Evolutionary conservation across 2,329 filamentous ascomycete genomes (phyloP).

Genomic region (Ceratocystis eucalypticola): DNA sequence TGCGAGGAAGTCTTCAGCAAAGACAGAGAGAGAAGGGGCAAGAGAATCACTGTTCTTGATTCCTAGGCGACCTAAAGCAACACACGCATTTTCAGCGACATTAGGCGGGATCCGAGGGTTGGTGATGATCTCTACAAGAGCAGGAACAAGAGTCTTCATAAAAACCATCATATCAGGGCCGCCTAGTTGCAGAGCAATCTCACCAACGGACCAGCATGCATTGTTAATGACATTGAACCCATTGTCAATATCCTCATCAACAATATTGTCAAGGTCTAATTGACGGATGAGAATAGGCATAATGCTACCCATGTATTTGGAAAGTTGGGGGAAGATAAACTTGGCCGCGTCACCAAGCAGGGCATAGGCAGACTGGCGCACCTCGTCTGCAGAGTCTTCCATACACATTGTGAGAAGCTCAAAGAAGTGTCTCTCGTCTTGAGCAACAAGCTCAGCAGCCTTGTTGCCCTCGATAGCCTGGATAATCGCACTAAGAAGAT

Average conservation of each 20-base stretch:
- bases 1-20: slow-evolving; percentile 68
- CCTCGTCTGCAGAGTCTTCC: slow-evolving; percentile 80
- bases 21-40: slow-evolving; percentile 63
- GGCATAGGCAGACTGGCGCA: slow-evolving; percentile 90
- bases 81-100: slow-evolving; percentile 84
- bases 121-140: slow-evolving; percentile 68
- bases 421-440: slow-evolving; percentile 72
- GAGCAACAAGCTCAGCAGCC: slow-evolving; percentile 61
- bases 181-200: slow-evolving; percentile 66
- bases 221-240: slow-evolving; percentile 94
- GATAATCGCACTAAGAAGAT: slow-evolving; percentile 83
- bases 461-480: slow-evolving; percentile 68
- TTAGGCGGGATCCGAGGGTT: slow-evolving; percentile 76
- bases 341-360: slow-evolving; percentile 89
- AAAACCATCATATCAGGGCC: slow-evolving; percentile 63
- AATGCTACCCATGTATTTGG: slow-evolving; percentile 57
- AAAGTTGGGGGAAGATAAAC: slow-evolving; percentile 73
- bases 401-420: slow-evolving; percentile 84
- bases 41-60: slow-evolving; percentile 63
- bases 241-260: slow-evolving; percentile 68
- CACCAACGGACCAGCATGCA: slow-evolving; percentile 90
- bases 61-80: slow-evolving; percentile 78
- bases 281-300: slow-evolving; percentile 76
- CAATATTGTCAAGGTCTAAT: slow-evolving; percentile 64
- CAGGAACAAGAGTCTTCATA: slow-evolving; percentile 60